phyloP scores from a whole-genome alignment of 495 filamentous ascomycete species.

The Pseudotulostoma volvatum region DNA sequence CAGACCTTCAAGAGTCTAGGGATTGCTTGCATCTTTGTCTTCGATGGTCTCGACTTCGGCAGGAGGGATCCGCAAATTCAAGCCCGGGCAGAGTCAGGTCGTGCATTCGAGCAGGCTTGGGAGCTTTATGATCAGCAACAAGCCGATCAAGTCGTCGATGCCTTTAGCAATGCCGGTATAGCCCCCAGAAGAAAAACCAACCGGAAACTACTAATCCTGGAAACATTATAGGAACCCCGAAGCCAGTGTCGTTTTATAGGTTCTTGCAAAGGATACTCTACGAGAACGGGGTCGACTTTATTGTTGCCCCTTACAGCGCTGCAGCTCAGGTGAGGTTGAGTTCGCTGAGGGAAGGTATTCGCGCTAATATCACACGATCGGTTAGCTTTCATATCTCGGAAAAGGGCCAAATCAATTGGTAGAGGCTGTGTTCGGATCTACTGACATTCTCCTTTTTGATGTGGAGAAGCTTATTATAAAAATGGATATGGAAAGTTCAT shows the following conservation, averaged over 20 bases:
- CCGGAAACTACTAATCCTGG: not conserved
- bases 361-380: conserved; percentile 1
- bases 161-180: conserved; percentile 69
- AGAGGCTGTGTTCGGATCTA: conserved; percentile 66
- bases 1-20: conserved; percentile 41
- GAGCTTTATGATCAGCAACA: conserved; percentile 66
- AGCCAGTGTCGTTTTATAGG: conserved; percentile 45
- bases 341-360: not conserved
- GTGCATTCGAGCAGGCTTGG: conserved; percentile 53
- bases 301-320: conserved; percentile 80
- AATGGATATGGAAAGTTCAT: conserved; percentile 44
- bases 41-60: conserved; percentile 66
- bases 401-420: conserved; percentile 49
- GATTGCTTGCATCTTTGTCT: conserved; percentile 67
- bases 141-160: conserved; percentile 59
- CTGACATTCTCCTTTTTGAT: conserved; percentile 80
- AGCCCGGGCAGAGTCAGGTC: conserved; percentile 26
- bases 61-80: conserved; percentile 47
- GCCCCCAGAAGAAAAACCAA: not conserved
- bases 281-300: conserved; percentile 54
- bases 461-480: conserved; percentile 67
- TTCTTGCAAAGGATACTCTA: conserved; percentile 59
- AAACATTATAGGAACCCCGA: conserved; percentile 31
- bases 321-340: conserved; percentile 54
- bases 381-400: conserved; percentile 73